Conservation (phyloP, 73 alveolate species). For the Uronychia binucleata region DNA sequence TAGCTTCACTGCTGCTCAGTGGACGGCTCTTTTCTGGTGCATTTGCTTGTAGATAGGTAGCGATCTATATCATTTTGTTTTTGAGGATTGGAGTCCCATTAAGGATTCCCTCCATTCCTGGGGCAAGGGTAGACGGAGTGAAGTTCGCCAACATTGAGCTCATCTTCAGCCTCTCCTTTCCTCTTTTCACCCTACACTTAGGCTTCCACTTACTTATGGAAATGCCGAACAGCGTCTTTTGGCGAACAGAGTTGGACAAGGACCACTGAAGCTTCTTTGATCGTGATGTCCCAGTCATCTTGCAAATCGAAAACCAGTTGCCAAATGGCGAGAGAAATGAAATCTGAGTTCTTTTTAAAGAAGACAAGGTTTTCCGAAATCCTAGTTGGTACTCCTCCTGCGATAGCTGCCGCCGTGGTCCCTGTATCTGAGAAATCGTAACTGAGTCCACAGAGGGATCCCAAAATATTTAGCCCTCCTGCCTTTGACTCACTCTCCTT, state of each 20-base stretch:
- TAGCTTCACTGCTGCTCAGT: neutral
- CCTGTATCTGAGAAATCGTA: conserved; percentile 57
- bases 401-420: neutral
- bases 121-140: conserved; percentile 4
- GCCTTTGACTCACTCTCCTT: conserved; percentile 74
- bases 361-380: conserved; percentile 57
- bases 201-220: too few relatives aligned
- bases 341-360: conserved; percentile 61
- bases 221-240: conserved; percentile 59
- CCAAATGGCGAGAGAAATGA: conserved; percentile 63
- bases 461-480: conserved; percentile 74
- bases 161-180: conserved; percentile 35
- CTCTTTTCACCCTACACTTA: conserved; percentile 54
- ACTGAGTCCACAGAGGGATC: conserved; percentile 71
- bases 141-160: conserved; percentile 18
- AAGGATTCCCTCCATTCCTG: neutral
- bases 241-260: conserved; percentile 71
- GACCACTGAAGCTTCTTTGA: conserved; percentile 73
- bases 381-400: conserved; percentile 6
- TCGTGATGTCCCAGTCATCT: conserved; percentile 80
- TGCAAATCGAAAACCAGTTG: conserved; percentile 64
- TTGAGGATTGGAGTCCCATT: neutral
- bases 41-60: neutral
- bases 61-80: neutral
- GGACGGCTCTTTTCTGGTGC: conserved; percentile 7